Evolutionary conservation across 2,329 filamentous ascomycete species (phyloP), one percentile per base, ranked within the genome.

Genomic region (Trichoderma brevicompactum): DNA sequence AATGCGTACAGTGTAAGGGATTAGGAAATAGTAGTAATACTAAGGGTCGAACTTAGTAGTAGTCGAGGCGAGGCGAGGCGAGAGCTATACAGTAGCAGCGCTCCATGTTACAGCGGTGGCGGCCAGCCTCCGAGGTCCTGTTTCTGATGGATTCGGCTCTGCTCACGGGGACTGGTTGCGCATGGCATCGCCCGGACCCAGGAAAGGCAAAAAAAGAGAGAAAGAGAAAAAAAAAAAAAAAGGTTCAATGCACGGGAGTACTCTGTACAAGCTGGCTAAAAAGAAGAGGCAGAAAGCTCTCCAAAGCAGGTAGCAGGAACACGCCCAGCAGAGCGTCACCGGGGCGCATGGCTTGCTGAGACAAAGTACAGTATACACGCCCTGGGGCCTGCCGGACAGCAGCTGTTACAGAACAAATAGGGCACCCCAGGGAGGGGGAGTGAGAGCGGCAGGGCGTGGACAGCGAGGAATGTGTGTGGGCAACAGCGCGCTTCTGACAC

Each of bases 381-480:
- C 46, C 52, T 32, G 52, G 38, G 52, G 52, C 34, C 34, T 17
- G 52, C 52, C 8, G 52, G 13, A 40, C 12, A 55, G 44, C 44
- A 28, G 54, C 44, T 49, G 43, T 23, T 48, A 17, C 50, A 48
- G 55, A 28, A 46, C 41, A 13, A 32, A 32, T 28, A 61, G 59
- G 23, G 59, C 59, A 46, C 38, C 49, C 40, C 40, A 23, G 40
- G n/a, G 48, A 40, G 28, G 48, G 23, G 59, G 19, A 38, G 55
- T 59, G 55, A 46, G 48, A 53, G 15, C 44, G 46, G 43, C 55
- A 56, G 62, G 49, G 62, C 43, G 52, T 56, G 52, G 23, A 28
- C 23, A 28, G 23, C 23, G 23, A 65, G 64, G 56, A 61, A 61
- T 65, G 55, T 61, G 64, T 52, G 63, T 55, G 55, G 64, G 34